These are phyloP conservation scores for Fusarium humuli DNA, from an alignment of 2,329 filamentous ascomycete genomes.

Conservation along the genomic window DNA sequence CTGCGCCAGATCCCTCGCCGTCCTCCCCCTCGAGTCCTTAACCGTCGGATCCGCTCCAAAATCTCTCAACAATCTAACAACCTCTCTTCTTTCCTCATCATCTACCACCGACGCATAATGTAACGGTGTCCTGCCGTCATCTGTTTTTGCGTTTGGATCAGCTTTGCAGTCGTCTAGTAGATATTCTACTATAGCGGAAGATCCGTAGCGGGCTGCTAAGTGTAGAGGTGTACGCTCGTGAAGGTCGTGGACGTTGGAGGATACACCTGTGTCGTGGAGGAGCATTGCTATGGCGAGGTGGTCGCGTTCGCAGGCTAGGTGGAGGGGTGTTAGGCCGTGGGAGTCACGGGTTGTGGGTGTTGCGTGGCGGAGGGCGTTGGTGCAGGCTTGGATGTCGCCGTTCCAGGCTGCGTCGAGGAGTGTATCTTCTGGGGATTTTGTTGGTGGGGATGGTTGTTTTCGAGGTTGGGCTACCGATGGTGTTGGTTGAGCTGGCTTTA, in stretches of 20 bases:
- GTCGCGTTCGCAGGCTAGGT: constrained; percentile 50
- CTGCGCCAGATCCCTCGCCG: constrained; percentile 50
- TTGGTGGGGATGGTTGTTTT: background rate
- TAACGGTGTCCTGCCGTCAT: constrained; percentile 49
- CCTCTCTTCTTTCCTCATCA: constrained; percentile 49
- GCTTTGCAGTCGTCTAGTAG: constrained; percentile 48
- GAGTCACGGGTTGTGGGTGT: constrained; percentile 46
- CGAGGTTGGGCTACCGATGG: background rate
- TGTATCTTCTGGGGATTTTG: constrained; percentile 38
- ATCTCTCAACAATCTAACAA: constrained; percentile 47
- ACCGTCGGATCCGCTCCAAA: constrained; percentile 48
- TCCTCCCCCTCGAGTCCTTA: constrained; percentile 44
- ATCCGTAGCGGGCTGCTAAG: constrained; percentile 48
- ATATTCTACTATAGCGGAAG: constrained; percentile 48
- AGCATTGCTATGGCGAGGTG: constrained; percentile 51
- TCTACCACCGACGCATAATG: constrained; percentile 50
- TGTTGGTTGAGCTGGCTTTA: background rate
- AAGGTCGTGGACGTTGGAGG: constrained; percentile 45
- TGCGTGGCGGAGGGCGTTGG: constrained; percentile 41
- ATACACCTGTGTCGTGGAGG: constrained; percentile 47
- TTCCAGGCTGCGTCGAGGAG: constrained; percentile 52
- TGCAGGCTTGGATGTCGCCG: constrained; percentile 46
- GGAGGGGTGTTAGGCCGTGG: constrained; percentile 48
- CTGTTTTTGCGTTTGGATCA: constrained; percentile 46
- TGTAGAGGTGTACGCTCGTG: constrained; percentile 50